Conservation (phyloP, 495 filamentous ascomycete species). For the Penicillium atrosanguineum region DNA sequence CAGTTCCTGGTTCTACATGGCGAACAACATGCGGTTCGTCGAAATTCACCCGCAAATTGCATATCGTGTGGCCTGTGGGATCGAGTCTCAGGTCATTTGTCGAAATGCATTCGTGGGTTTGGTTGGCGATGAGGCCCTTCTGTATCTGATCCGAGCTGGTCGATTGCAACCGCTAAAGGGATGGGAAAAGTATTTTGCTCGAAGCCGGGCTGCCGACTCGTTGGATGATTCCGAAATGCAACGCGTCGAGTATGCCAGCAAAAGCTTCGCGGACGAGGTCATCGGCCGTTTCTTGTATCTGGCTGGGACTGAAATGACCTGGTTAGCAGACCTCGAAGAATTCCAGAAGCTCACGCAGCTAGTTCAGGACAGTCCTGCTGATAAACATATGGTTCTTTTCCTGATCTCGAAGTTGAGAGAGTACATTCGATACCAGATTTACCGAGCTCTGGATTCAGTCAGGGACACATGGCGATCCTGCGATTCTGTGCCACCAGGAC, state of each 20-base stretch:
- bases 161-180: slow-evolving; percentile 1
- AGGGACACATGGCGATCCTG: slow-evolving; percentile 13
- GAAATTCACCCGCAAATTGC: slow-evolving; percentile 47
- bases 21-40: slow-evolving; percentile 41
- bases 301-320: slow-evolving; percentile 36
- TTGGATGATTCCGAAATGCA: slow-evolving; percentile 45
- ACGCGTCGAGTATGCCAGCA: slow-evolving; percentile 52
- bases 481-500: slow-evolving; percentile 9
- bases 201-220: slow-evolving; percentile 29
- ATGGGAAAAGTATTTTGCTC: slow-evolving; percentile 15
- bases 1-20: slow-evolving; percentile 46
- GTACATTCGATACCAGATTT: slow-evolving; percentile 29
- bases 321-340: slow-evolving; percentile 35
- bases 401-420: slow-evolving; percentile 27
- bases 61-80: slow-evolving; percentile 44
- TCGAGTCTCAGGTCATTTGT: slow-evolving; percentile 37
- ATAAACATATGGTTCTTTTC: slow-evolving; percentile 1
- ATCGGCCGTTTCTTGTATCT: slow-evolving; percentile 33
- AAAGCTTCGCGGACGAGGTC: slow-evolving; percentile 39
- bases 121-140: slow-evolving; percentile 46
- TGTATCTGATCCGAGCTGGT: slow-evolving; percentile 22
- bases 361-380: slow-evolving; percentile 14
- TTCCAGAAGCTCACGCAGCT: slow-evolving; percentile 17
- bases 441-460: slow-evolving; percentile 1
- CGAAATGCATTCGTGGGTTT: slow-evolving; percentile 47